Percentiles rank a stretch among this genome's conserved stretches.
Evolutionary conservation across 1,139 yeast genomes (phyloP).

Genomic region (Candida mesenterica): DNA sequence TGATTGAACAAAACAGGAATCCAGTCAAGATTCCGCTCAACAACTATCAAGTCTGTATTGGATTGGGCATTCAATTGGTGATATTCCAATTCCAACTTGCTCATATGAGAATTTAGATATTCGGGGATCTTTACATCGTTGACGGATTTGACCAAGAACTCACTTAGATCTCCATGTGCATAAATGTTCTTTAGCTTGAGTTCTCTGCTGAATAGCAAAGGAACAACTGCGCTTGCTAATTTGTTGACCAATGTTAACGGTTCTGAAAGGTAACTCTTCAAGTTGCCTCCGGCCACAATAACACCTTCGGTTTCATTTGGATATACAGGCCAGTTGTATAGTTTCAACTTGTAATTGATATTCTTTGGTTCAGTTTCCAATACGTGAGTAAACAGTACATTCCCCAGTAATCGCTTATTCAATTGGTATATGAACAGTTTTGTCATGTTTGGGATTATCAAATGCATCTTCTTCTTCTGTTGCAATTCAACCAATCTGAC

Average conservation of each 20-base stretch:
- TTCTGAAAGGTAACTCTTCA: constrained; percentile 30
- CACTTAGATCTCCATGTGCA: constrained; percentile 41
- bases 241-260: constrained; percentile 35
- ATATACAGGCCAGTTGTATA: constrained; percentile 33
- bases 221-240: constrained; percentile 25
- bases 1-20: constrained; percentile 73
- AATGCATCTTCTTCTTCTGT: constrained; percentile 17
- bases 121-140: constrained; percentile 28
- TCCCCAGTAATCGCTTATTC: constrained; percentile 23
- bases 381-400: constrained; percentile 10
- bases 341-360: constrained; percentile 22
- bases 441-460: constrained; percentile 34
- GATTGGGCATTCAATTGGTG: constrained; percentile 35
- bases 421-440: constrained; percentile 29
- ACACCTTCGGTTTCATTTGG: constrained; percentile 32
- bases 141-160: constrained; percentile 28
- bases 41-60: constrained; percentile 62
- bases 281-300: constrained; percentile 19
- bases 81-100: constrained; percentile 38
- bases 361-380: constrained; percentile 19
- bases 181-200: constrained; percentile 34
- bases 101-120: constrained; percentile 27
- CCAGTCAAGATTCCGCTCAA: constrained; percentile 77
- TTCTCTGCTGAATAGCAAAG: constrained; percentile 18
- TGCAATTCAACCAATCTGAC: constrained; percentile 7